phyloP scores from a whole-genome alignment of 1,139 yeast genomes.

The Taphrina confusa region DNA sequence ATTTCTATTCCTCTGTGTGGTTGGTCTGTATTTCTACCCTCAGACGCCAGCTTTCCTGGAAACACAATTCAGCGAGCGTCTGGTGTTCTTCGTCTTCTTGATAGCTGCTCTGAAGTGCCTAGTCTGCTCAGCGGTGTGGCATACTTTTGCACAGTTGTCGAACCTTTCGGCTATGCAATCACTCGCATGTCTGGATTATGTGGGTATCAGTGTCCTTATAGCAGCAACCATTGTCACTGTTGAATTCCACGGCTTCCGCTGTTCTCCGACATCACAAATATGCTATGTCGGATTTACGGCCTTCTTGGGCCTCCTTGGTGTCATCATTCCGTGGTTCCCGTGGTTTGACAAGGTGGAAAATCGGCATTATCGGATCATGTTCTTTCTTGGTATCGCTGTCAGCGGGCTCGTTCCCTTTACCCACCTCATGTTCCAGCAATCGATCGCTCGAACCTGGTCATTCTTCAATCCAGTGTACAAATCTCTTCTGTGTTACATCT shows the following conservation, averaged over 20 bases:
- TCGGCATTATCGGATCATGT: conserved; percentile 74
- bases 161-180: conserved; percentile 62
- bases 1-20: conserved; percentile 57
- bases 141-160: conserved; percentile 82
- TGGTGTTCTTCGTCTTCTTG: conserved; percentile 64
- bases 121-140: conserved; percentile 82
- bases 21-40: conserved; percentile 67
- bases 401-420: conserved; percentile 70
- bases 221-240: conserved; percentile 88
- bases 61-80: conserved; percentile 53
- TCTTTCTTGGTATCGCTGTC: conserved; percentile 75
- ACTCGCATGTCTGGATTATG: conserved; percentile 91
- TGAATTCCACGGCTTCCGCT: conserved; percentile 74
- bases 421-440: conserved; percentile 60
- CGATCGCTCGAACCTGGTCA: conserved; percentile 54
- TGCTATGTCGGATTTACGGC: conserved; percentile 63
- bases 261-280: conserved; percentile 56
- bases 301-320: conserved; percentile 69
- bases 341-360: conserved; percentile 84
- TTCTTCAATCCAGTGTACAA: conserved; percentile 66
- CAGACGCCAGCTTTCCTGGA: conserved; percentile 49
- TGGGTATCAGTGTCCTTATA: conserved; percentile 87
- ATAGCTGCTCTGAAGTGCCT: conserved; percentile 76
- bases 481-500: conserved; percentile 69
- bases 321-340: conserved; percentile 85